Evolutionary conservation across 352 stramenopile species (phyloP), one percentile per base, ranked within the genome.

Genomic region (Thalassiosira sp.): DNA sequence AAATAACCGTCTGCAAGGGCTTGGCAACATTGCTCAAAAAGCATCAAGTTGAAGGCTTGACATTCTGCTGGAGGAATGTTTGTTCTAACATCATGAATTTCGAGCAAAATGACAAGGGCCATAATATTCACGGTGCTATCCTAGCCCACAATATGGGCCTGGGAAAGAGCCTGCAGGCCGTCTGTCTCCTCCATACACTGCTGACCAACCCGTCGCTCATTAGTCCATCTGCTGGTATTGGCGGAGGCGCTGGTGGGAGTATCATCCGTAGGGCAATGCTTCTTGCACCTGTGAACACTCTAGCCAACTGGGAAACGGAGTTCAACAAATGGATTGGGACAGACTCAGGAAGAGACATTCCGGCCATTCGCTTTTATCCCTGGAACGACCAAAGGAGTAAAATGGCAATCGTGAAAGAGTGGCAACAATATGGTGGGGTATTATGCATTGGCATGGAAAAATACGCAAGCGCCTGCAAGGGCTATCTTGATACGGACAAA

Each of bases 121-220:
- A 28, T 31, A 54, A 62, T 1, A 67, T 87, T 56, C 75, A 82
- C 15, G 86, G 86, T 28, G 85, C 77, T 13, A 89, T 92, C 43
- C 67, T 92, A 2, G 86, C 86, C 37, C 86, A 92, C 53, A 87
- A 84, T 16, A 92, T 90, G 84, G 86, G 35, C 53, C 27, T 85
- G 61, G 82, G 82, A 24, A 92, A 92, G 62, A 82, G 64, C 8
- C 75, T 91, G 5, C 76, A 88, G 49, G 67, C 71, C 2, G 48
- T 90, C 42, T 61, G 81, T 48, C 63, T 90, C 46, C 48, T 92
- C 58, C 82, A 92, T 60, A 85, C 86, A 22, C 28, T 92, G 10
- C 46, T 91, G 15, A 79, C 66, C 0, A 75, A 90, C 33, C 81
- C 81, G 18, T 69, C 73, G 22, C 58, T 90, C 3, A 33, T 72